Evolutionary conservation across 2,329 filamentous ascomycete species (phyloP), one percentile per base, ranked within the genome.

Genomic region (Trichophyton verrucosum): DNA sequence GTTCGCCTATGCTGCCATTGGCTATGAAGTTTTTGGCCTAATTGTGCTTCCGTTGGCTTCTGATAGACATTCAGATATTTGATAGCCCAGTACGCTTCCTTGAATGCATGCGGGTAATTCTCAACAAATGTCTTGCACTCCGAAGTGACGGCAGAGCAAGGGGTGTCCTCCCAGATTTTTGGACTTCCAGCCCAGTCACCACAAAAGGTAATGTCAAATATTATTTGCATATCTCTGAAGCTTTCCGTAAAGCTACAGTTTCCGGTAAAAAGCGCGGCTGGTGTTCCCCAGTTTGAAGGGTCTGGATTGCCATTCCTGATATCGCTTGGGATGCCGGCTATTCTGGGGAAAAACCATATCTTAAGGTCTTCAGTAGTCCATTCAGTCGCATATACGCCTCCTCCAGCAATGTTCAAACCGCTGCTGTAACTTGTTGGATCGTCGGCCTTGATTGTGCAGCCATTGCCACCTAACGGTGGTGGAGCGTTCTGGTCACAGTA

Each of bases 121-220:
- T 55, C 60, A 7, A 65, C 64, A 58, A 61, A 64, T 3, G 64
- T 61, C 22, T 61, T 55, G 27, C 64, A 65, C 9, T 44, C 63
- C 30, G 56, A 15, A 8, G 59, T 60, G 15, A 61, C 42, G 17
- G 56, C 59, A 15, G 58, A 59, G 46, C 63, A 65, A 9, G 40
- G 13, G 3, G 60, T 59, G 1, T 44, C 38, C 4, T 42, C 38
- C 64, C 64, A 65, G 30, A 61, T 60, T 17, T 60, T 22, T 9
- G 57, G 57, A 3, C 38, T 57, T 22, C 80, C 80, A 6, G 80
- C 80, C 80, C 80, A 82, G 59, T 80, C 77, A 38, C 81, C 80
- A 63, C 80, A 82, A 69, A 82, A 82, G 0, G 78, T 79, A 1
- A 75, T 78, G 64, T 82, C 77, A 61, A 82, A 76, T 22, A 81